Base-by-base conservation (phyloP, 352 stramenopile species). In the Pythium sukuiense region DNA sequence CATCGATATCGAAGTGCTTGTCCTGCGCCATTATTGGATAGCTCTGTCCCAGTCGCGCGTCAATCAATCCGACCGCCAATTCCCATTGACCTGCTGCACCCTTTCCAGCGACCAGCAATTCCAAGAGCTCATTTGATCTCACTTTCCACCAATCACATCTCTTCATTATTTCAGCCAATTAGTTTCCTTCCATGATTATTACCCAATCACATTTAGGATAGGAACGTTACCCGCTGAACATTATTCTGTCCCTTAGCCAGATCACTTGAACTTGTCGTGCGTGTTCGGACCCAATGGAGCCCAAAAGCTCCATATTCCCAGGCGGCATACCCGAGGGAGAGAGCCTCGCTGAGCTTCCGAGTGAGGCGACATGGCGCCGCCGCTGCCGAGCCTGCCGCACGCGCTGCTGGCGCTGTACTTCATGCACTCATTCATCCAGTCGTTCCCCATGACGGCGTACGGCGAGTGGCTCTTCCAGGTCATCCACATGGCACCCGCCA, bases 361-460 rank as follows among this genome's bases (percentile, higher is more conserved):
- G n/a, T n/a, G n/a, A 3, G 37, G 8, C 39, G 55, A 24, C 24
- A 63, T 59, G 45, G 32, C 46, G 35, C 1, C 54, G 49, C 27
- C 65, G 24, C 45, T 65, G 14, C 56, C 74, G 61, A 71, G 66
- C 30, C 58, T 91, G 62, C 81, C 81, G 13, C 55, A 61, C 50
- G 77, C 73, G 54, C 71, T 94, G 45, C 82, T 94, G 61, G 72
- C 73, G 67, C 74, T 94, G 39, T 94, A 89, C 74, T 92, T 92
- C 73, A 65, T 92, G 60, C 82, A 92, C 74, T 72, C 82, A 33
- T 92, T 92, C 78, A 77, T 77, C 68, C 67, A 77, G 71, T 90
- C 83, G 53, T 90, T 94, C 75, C 83, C 85, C 62, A 89, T 76
- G 74, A 94, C 79, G 12, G 85, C 85, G 54, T 94, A 94, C 70